Base-by-base conservation (phyloP, 2,329 filamentous ascomycete species). In the Pseudogymnoascus sp. region DNA sequence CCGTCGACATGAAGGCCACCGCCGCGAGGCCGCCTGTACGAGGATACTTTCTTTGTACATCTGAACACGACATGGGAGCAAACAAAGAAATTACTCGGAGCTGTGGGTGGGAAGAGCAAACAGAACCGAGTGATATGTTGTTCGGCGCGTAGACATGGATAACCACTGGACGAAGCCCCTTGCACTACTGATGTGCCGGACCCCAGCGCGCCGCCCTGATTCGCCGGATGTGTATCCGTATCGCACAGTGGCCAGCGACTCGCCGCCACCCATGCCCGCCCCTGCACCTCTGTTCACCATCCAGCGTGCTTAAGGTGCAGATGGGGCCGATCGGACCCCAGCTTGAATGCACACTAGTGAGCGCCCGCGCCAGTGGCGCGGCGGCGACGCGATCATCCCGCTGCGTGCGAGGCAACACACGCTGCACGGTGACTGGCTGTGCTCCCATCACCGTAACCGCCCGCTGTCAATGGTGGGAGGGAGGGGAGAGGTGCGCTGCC, bases 401-500 rank as follows among this genome's bases (percentile, higher is more conserved):
- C 45, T 55, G 25, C n/a, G 45, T 55, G 45, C 25, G 45, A 55
- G 25, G 45, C 45, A 55, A 25, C 25, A 25, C 45, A 11, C 4
- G 25, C 25, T 55, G 45, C n/a, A 16, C 45, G 45, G n/a, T 55
- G 45, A 55, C 45, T 55, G 45, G 45, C 25, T 55, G 45, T 14
- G 25, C 25, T 16, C 25, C 18, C 25, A 33, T 55, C 45, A 55
- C 45, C 25, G n/a, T 55, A 55, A 16, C 45, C 45, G 45, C 45
- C 45, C 45, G 45, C 45, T 55, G 45, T 55, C 45, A 55, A 55
- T 55, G 45, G 45, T 55, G 45, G 45, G 45, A 55, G 25, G 25
- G n/a, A 16, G 14, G 23, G 9, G 12, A 28, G 14, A 55, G 25
- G 25, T 55, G 25, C 25, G 8, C n/a, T 55, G 45, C 25, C 25